Percentiles rank a stretch among this genome's conserved stretches.
phyloP scores from a whole-genome alignment of 1,284 basidiomycete genomes.

The Peniophora sp. region DNA sequence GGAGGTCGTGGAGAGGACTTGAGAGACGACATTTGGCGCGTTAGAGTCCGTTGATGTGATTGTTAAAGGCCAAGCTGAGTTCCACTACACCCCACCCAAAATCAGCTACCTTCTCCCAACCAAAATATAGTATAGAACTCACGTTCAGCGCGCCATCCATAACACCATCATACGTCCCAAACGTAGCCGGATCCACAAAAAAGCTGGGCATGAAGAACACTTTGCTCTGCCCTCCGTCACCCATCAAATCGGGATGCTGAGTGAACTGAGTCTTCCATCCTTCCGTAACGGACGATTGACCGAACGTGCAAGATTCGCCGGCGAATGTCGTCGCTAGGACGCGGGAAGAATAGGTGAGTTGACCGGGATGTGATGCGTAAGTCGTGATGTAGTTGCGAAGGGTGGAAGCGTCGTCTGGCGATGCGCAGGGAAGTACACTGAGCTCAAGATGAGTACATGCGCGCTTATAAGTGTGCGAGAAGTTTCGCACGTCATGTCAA shows the following conservation, averaged over 20 bases:
- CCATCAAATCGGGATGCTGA: conserved; percentile 35
- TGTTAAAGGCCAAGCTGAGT: conserved; percentile 57
- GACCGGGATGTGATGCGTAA: conserved; percentile 54
- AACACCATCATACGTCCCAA: conserved; percentile 37
- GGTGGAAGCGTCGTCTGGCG: conserved; percentile 41
- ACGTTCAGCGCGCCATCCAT: conserved; percentile 61
- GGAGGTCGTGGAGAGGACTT: neutral
- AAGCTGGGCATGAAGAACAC: conserved; percentile 63
- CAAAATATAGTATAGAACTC: no score
- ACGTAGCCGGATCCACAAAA: conserved; percentile 48
- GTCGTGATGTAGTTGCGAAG: conserved; percentile 53
- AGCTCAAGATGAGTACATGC: no score
- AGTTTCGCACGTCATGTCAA: conserved; percentile 64
- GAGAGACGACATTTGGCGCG: conserved; percentile 5
- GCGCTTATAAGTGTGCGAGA: no score
- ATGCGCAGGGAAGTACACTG: conserved; percentile 51
- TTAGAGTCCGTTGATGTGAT: conserved; percentile 31
- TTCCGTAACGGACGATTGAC: conserved; percentile 36
- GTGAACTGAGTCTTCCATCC: conserved; percentile 58
- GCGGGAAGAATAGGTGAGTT: conserved; percentile 49
- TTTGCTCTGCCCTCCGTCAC: conserved; percentile 26
- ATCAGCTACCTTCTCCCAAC: no score
- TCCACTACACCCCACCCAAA: conserved; percentile 43
- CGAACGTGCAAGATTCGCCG: conserved; percentile 71
- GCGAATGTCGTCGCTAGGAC: conserved; percentile 74